phyloP scores from a whole-genome alignment of 306 rosid species.

The Begonia masoniana region DNA sequence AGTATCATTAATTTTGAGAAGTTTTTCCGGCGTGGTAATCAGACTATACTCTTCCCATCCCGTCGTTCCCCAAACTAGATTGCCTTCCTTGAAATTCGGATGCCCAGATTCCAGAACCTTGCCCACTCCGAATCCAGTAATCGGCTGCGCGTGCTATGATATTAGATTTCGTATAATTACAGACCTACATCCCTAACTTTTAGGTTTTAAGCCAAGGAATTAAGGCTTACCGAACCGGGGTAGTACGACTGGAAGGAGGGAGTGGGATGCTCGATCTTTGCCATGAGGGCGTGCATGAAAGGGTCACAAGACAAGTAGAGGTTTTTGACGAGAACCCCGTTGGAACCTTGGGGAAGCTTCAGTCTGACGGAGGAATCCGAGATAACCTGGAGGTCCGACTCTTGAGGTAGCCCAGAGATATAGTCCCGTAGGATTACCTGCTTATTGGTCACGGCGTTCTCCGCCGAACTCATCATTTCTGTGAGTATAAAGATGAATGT shows the following conservation, averaged over 20 bases:
- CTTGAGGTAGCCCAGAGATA: conserved; percentile 20
- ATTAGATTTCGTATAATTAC: not conserved
- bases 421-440: conserved; percentile 20
- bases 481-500: no score
- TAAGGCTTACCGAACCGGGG: conserved; percentile 28
- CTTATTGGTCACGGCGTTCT: conserved; percentile 16
- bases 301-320: conserved; percentile 64
- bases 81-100: conserved; percentile 17
- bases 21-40: not conserved
- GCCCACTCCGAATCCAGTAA: conserved; percentile 20
- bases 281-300: conserved; percentile 27
- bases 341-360: conserved; percentile 18
- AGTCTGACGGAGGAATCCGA: conserved; percentile 12
- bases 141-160: conserved; percentile 9
- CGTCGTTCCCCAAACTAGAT: conserved; percentile 16
- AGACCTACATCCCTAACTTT: no score
- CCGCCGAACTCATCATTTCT: no score
- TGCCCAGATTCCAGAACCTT: conserved; percentile 22
- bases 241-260: conserved; percentile 10
- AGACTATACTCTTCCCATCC: conserved; percentile 24
- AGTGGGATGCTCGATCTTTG: not conserved
- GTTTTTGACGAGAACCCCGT: conserved; percentile 41
- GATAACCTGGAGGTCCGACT: conserved; percentile 23
- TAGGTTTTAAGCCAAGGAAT: not conserved
- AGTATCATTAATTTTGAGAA: conserved; percentile 15